Evolutionary conservation across 768 basidiomycete species (phyloP).

Genomic region (Boletus insuetus): DNA sequence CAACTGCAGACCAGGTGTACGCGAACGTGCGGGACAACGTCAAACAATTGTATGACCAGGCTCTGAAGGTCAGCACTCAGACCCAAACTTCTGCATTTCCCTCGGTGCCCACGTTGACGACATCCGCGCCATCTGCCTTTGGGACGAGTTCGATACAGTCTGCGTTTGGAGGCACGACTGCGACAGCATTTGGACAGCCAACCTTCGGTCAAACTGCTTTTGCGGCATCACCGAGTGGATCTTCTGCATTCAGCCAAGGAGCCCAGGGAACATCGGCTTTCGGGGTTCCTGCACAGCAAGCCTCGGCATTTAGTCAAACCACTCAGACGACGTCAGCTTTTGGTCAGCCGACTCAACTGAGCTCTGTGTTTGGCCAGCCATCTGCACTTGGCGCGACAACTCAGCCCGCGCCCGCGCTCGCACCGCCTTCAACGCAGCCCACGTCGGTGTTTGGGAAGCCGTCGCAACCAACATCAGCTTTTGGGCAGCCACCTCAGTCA

Average conservation of each 20-base stretch:
- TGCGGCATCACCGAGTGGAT: slow-evolving; percentile 8
- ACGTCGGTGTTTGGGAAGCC: slow-evolving; percentile 34
- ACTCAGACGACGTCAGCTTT: slow-evolving; percentile 37
- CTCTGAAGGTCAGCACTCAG: slow-evolving; percentile 41
- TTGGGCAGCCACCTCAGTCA: slow-evolving; percentile 34
- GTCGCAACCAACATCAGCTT: slow-evolving; percentile 26
- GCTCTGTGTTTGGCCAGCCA: slow-evolving; percentile 38
- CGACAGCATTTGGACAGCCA: slow-evolving; percentile 28
- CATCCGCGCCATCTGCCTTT: slow-evolving; percentile 39
- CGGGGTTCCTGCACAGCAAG: slow-evolving; percentile 31
- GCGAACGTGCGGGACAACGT: slow-evolving; percentile 50
- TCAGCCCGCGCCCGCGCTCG: slow-evolving; percentile 26
- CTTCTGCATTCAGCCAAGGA: slow-evolving; percentile 31
- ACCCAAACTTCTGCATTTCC: slow-evolving; percentile 7
- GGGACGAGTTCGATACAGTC: slow-evolving; percentile 30
- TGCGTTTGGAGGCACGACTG: slow-evolving; percentile 32
- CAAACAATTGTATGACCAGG: slow-evolving; percentile 50
- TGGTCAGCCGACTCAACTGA: slow-evolving; percentile 33
- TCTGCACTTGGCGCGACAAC: slow-evolving; percentile 35
- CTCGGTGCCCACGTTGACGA: slow-evolving; percentile 20
- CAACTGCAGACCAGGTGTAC: slow-evolving; percentile 49
- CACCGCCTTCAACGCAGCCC: slow-evolving; percentile 29
- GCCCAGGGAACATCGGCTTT: slow-evolving; percentile 32
- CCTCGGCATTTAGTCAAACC: slow-evolving; percentile 39
- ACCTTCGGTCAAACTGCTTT: slow-evolving; percentile 40